Base-by-base conservation (phyloP, 2,329 filamentous ascomycete species). In the Xenoacremonium recifei region DNA sequence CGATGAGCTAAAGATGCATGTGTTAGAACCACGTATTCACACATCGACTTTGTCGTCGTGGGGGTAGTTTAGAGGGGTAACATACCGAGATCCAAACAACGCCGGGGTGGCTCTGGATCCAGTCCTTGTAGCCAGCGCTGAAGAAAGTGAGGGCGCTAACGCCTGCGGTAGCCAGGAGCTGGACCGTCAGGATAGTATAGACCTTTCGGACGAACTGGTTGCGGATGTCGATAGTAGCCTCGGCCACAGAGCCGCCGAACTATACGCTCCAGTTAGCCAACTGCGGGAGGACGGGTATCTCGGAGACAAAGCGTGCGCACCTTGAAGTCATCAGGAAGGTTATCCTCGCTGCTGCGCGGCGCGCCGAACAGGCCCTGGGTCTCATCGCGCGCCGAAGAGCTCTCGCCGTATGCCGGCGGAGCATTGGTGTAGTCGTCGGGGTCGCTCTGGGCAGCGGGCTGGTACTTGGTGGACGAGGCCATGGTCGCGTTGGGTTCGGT, bases 151-250 rank as follows among this genome's bases (percentile, higher is more conserved):
- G 70, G 48, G 84, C 80, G 71, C 87, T 90, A 54, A 97, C 76
- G 48, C 79, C 77, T 27, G 85, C 86, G 6, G 93, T 99, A 44
- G 85, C 82, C 61, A 97, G 74, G 40, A 99, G 83, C 67, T 99
- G 93, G 38, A 89, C 83, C n/a, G 93, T 95, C 71, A 99, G 77
- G 68, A 99, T 99, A 45, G 90, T 86, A 72, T 99, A 99, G 63
- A 99, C 93, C 76, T 97, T 97, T 69, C 91, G 85, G 58, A 96
- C 78, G 68, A 96, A 99, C 69, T 93, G 88, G 82, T 96, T 95
- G 56, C 92, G 87, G 63, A 99, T 96, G 60, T 95, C 90, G 62
- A 97, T 76, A 16, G 91, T 95, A 35, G 89, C 92, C 73, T 97
- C 93, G 53, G 91, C 85, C 45, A 97, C 91, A 15, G 85, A 89